Evolutionary conservation across 164 flowering plant species (phyloP).

Genomic region (Umbilicus rupestris): DNA sequence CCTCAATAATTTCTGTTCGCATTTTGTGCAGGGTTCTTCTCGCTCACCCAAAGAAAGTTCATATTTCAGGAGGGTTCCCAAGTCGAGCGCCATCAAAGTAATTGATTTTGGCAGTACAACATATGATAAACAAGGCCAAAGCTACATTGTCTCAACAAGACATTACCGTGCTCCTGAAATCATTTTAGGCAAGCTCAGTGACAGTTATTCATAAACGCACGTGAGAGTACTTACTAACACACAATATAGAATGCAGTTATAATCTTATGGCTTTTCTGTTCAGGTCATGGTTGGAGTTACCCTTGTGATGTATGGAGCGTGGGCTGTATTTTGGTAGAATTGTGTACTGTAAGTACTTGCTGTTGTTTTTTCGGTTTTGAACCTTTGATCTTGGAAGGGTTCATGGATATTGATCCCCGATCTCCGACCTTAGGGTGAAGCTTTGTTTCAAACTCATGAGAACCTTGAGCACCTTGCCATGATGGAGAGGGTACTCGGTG

Average conservation of each 20-base stretch:
- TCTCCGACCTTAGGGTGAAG: slow-evolving; percentile 44
- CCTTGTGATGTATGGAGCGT: slow-evolving; percentile 86
- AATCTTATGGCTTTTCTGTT: slow-evolving; percentile 1
- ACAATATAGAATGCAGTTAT: neutral
- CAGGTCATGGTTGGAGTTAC: slow-evolving; percentile 79
- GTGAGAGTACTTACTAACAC: neutral
- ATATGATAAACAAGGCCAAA: slow-evolving; percentile 56
- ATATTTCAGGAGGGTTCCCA: slow-evolving; percentile 49
- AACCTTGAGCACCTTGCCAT: slow-evolving; percentile 73
- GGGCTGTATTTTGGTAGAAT: slow-evolving; percentile 72
- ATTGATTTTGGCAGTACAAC: slow-evolving; percentile 92
- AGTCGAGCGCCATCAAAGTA: slow-evolving; percentile 73
- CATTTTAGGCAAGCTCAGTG: slow-evolving; percentile 45
- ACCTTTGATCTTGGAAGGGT: neutral
- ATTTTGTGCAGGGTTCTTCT: slow-evolving; percentile 39
- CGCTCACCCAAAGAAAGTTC: slow-evolving; percentile 51
- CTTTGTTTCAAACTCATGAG: slow-evolving; percentile 71
- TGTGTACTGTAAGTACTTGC: slow-evolving; percentile 49
- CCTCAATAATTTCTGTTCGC: slow-evolving; percentile 2
- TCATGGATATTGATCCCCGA: neutral
- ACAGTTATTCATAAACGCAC: neutral
- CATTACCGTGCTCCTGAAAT: slow-evolving; percentile 91
- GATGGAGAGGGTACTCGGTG: slow-evolving; percentile 71
- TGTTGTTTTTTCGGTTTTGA: neutral
- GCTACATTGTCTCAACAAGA: slow-evolving; percentile 67